These are phyloP conservation scores for Apiospora rasikravindrae DNA, from an alignment of 2,329 filamentous ascomycete genomes.

Conservation along the genomic window DNA sequence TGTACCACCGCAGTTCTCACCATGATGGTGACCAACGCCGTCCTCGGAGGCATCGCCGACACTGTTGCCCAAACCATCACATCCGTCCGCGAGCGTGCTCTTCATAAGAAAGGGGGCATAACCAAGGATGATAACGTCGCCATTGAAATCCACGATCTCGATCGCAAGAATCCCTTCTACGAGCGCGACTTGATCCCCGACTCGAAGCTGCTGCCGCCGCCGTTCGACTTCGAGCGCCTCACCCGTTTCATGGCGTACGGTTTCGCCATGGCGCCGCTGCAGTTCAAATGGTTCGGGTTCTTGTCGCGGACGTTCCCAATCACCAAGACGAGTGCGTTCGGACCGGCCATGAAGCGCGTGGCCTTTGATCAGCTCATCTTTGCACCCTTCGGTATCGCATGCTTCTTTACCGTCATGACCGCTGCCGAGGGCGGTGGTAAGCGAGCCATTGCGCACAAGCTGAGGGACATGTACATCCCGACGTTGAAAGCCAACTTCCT, in stretches of 20 bases:
- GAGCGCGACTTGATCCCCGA: constrained; percentile 70
- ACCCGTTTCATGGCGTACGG: constrained; percentile 97
- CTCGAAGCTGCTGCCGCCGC: constrained; percentile 69
- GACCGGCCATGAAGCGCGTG: constrained; percentile 86
- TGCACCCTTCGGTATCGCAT: constrained; percentile 82
- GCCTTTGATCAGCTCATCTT: constrained; percentile 93
- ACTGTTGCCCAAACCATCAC: constrained; percentile 95
- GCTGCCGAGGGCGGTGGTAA: constrained; percentile 89
- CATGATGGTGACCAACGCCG: constrained; percentile 98
- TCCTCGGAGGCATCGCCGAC: constrained; percentile 93
- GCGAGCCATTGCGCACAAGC: constrained; percentile 79
- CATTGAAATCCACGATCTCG: constrained; percentile 88
- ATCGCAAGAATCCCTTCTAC: constrained; percentile 75
- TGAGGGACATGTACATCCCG: constrained; percentile 91
- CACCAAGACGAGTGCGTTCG: constrained; percentile 74
- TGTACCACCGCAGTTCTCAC: constrained; percentile 72
- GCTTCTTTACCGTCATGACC: constrained; percentile 97
- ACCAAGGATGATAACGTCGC: constrained; percentile 74
- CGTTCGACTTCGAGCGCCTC: constrained; percentile 94
- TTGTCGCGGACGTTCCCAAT: constrained; percentile 83
- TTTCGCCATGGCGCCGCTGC: constrained; percentile 92
- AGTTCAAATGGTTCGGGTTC: constrained; percentile 96
- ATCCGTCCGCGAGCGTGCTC: constrained; percentile 71
- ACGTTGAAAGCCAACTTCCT: constrained; percentile 95
- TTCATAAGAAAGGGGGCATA: constrained; percentile 65